phyloP scores from a whole-genome alignment of 1,139 yeast genomes.

The Geotrichum klebahnii region DNA sequence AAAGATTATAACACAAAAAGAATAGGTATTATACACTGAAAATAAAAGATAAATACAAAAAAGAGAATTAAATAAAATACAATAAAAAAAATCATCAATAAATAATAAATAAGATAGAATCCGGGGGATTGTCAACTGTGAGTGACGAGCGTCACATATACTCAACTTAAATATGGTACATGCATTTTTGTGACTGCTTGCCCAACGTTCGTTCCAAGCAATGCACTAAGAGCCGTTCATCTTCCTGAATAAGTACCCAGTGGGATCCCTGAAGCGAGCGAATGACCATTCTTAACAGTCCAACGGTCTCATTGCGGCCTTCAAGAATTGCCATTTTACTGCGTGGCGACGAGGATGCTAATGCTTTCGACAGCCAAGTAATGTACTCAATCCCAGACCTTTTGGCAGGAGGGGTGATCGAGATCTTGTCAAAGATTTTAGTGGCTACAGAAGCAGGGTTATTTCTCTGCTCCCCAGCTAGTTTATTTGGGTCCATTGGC shows the following conservation, averaged over 20 bases:
- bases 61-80: not conserved
- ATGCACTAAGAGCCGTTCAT: constrained; percentile 33
- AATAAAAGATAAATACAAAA: not conserved
- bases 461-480: no score
- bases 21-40: not conserved
- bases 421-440: not conserved
- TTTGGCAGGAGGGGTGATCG: not conserved
- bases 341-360: constrained; percentile 9
- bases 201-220: constrained; percentile 38
- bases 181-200: constrained; percentile 28
- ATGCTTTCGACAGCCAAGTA: constrained; percentile 7
- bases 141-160: no score
- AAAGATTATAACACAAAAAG: not conserved
- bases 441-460: not conserved
- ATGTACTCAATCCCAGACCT: constrained; percentile 10
- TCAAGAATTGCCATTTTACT: constrained; percentile 23
- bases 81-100: constrained; percentile 1
- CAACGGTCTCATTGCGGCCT: constrained; percentile 33
- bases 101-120: not conserved
- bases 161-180: constrained; percentile 22
- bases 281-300: constrained; percentile 35
- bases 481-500: not conserved
- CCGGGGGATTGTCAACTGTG: not conserved
- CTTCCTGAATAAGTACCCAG: constrained; percentile 37
- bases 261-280: constrained; percentile 30